A percentile compares a stretch with the other conserved stretches of the same genome.
phyloP scores from a whole-genome alignment of 73 alveolate genomes.

The Symbiodinium pilosum region DNA sequence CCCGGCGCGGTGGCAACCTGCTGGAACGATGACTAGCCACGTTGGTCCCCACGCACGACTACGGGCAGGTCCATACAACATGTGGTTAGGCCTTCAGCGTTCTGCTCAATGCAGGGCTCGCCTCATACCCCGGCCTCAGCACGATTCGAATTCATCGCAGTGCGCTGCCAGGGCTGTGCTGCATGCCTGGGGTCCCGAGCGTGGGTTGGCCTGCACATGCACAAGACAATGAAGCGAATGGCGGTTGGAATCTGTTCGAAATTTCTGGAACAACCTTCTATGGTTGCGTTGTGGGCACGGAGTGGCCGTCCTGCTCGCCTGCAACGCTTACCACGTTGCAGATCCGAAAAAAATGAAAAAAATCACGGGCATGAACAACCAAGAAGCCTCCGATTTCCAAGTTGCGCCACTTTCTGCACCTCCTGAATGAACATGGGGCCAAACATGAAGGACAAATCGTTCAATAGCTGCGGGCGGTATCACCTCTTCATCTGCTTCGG shows the following conservation, averaged over 20 bases:
- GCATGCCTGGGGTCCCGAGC: background rate
- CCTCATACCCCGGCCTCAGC: conserved; percentile 70
- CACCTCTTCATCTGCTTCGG: background rate
- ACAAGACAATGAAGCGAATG: background rate
- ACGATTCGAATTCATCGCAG: background rate
- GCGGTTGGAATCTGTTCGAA: background rate
- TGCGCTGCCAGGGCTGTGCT: background rate
- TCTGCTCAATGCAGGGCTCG: conserved; percentile 48
- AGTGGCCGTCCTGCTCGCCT: conserved; percentile 50
- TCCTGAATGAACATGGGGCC: background rate
- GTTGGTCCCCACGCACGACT: no score
- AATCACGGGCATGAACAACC: background rate
- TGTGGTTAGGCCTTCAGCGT: conserved; percentile 15
- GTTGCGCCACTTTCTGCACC: conserved; percentile 31
- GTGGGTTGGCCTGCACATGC: no score
- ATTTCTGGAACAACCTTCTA: background rate
- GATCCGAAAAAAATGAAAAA: background rate
- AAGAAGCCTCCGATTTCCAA: conserved; percentile 18
- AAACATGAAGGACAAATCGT: background rate
- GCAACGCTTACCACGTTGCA: background rate
- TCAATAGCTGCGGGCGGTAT: background rate
- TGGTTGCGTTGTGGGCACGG: conserved; percentile 6
- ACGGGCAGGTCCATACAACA: background rate
- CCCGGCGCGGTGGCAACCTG: background rate
- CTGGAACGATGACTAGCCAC: background rate